Base-by-base conservation (phyloP, 345 rosid genomes). In the Populus pruinosa region DNA sequence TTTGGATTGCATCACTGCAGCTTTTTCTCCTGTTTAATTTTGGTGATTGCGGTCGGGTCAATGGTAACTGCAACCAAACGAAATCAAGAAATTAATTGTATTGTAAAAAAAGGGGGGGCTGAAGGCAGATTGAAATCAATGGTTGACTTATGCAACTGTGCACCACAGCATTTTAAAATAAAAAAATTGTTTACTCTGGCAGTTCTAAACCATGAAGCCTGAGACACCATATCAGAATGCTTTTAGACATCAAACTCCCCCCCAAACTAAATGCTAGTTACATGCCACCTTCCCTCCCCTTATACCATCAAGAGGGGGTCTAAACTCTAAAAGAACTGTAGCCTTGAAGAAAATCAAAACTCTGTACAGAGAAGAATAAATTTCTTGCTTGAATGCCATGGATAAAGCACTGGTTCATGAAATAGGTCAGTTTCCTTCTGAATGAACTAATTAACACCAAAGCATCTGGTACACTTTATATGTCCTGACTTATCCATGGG, bases 1-100 rank as follows among this genome's bases (percentile, higher is more conserved):
- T 39, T 64, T 56, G 80, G 76, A 82, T 68, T 23, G 87, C 90
- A 84, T 93, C 97, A n/a, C 92, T 72, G 72, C 94, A 92, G 87
- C 99, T 96, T 93, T 85, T 96, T 86, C 97, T 90, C 41, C 97
- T 87, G 2, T 76, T 82, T 76, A 85, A 77, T 55, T 82, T 82
- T 21, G 85, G 85, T 2, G 85, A 93, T 76, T 87, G 86, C 33
- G 98, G 91, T 67, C 91, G 88, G 80, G 98, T 93, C 85, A 96
- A 72, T 17, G 99, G 99, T 77, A 91, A 79, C 99, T 96, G 89
- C 75, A 38, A 82, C 23, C 67, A 56, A 67, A 82, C 53, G 78
- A 43, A 65, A 68, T 27, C 44, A 73, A 76, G 44, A 81, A 47
- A 20, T 72, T 39, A 31, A 70, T 71, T 61, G 61, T 47, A 33